These are phyloP conservation scores for Buddleja alternifolia DNA, from an alignment of 257 asterid species.

Conservation along the genomic window DNA sequence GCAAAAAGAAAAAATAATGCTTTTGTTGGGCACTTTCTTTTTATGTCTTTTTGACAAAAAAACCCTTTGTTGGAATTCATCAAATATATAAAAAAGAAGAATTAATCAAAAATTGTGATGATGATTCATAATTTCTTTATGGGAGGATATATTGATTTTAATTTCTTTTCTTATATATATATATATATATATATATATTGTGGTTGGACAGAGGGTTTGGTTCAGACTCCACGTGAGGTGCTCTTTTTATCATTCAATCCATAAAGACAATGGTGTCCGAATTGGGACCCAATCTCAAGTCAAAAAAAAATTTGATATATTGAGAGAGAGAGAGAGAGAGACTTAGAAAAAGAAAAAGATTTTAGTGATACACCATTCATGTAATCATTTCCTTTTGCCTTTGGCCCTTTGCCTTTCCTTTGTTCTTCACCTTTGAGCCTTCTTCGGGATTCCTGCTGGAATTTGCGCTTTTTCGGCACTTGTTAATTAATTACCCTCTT, in stretches of 20 bases:
- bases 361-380: conserved; percentile 45
- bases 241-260: conserved; percentile 97
- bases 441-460: conserved; percentile 51
- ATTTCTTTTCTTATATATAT: conserved; percentile 24
- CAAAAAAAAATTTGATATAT: conserved; percentile 58
- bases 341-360: conserved; percentile 28
- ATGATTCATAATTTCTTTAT: conserved; percentile 19
- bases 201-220: conserved; percentile 85
- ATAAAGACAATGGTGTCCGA: conserved; percentile 86
- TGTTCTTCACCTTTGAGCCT: conserved; percentile 43
- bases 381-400: conserved; percentile 67
- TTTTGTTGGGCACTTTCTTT: conserved; percentile 37
- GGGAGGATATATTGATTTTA: background rate
- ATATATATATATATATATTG: no score
- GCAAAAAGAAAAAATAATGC: conserved; percentile 39
- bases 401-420: conserved; percentile 50
- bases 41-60: conserved; percentile 47
- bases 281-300: conserved; percentile 71
- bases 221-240: conserved; percentile 99
- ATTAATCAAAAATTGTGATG: conserved; percentile 25
- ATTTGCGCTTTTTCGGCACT: conserved; percentile 45
- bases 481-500: conserved; percentile 29
- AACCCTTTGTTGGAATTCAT: conserved; percentile 47
- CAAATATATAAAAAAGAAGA: background rate
- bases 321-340: no score